Evolutionary conservation across 192 early-diverging fungal species (phyloP).

Genomic region (Coemansia aciculifera): DNA sequence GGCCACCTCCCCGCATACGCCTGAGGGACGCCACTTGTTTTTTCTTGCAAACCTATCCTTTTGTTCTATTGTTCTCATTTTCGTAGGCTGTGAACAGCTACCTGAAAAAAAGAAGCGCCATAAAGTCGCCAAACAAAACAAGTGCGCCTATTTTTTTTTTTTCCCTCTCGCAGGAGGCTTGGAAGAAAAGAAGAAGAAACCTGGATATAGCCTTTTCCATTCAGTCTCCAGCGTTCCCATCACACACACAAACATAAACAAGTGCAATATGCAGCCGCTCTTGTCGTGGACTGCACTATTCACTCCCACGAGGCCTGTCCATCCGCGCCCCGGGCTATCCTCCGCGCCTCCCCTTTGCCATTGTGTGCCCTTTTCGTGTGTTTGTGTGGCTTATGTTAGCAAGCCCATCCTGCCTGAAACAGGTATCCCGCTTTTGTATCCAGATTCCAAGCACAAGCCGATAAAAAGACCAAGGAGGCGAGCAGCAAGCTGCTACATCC

Average conservation of each 20-base stretch:
- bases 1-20: conserved; percentile 3
- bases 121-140: not conserved
- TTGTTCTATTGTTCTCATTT: not conserved
- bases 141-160: not conserved
- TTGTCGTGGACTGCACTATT: not conserved
- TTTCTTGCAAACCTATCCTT: not conserved
- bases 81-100: not conserved
- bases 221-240: not conserved
- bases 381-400: conserved; percentile 8
- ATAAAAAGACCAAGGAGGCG: not conserved
- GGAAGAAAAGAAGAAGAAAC: not conserved
- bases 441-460: not conserved
- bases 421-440: not conserved
- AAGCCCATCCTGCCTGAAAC: not conserved
- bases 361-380: not conserved
- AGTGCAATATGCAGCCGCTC: not conserved
- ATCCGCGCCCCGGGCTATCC: conserved; percentile 5
- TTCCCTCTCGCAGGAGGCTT: not conserved
- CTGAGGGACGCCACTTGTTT: not conserved
- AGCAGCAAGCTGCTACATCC: not conserved
- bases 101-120: not conserved
- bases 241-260: not conserved
- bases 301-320: conserved; percentile 1
- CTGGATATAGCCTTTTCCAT: not conserved
- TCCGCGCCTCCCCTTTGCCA: not conserved